phyloP scores from a whole-genome alignment of 352 stramenopile species.

The Phytophthora ohioensis region DNA sequence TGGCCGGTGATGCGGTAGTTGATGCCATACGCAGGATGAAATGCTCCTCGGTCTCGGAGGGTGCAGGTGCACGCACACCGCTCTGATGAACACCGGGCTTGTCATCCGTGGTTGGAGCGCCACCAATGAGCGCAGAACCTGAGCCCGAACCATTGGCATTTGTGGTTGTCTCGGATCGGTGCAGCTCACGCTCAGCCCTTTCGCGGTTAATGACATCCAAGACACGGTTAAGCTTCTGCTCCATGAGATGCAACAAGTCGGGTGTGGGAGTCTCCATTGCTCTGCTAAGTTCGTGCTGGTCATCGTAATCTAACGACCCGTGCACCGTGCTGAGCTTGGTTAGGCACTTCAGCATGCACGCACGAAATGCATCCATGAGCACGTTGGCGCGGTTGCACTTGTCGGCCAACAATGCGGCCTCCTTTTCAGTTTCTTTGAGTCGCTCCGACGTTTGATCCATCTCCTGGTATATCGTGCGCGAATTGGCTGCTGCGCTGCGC shows the following conservation, averaged over 20 bases:
- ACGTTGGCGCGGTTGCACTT: conserved; percentile 82
- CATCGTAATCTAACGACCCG: conserved; percentile 77
- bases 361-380: conserved; percentile 83
- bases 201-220: conserved; percentile 87
- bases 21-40: conserved; percentile 88
- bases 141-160: conserved; percentile 34
- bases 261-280: conserved; percentile 74
- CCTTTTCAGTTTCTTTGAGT: conserved; percentile 88
- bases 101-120: conserved; percentile 35
- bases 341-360: conserved; percentile 86
- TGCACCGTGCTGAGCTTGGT: conserved; percentile 78
- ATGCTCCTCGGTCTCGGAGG: conserved; percentile 81
- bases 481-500: conserved; percentile 76
- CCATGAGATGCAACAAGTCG: conserved; percentile 80
- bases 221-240: conserved; percentile 86
- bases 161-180: conserved; percentile 66
- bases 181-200: conserved; percentile 81
- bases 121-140: conserved; percentile 28
- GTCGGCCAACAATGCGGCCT: conserved; percentile 68
- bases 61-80: conserved; percentile 62
- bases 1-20: conserved; percentile 67
- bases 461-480: conserved; percentile 86
- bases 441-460: conserved; percentile 86
- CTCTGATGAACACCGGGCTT: conserved; percentile 43
- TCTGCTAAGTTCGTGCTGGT: conserved; percentile 74